Evolutionary conservation across 306 rosid genomes (phyloP).

Genomic region (Abrus precatorius): DNA sequence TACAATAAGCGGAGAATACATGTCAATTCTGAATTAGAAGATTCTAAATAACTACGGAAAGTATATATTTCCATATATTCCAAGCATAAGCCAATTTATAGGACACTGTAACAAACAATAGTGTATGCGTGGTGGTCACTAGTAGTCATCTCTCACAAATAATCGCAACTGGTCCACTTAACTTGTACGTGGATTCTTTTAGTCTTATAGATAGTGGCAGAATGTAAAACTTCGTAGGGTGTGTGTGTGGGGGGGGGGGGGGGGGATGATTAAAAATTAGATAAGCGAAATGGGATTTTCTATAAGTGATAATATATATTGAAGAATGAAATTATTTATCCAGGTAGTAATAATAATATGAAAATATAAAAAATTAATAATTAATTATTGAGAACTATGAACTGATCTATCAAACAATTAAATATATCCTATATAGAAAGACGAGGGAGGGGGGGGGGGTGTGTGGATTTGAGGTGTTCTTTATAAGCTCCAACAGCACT

Average conservation of each 20-base stretch:
- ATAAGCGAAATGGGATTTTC: not conserved
- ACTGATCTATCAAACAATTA: not conserved
- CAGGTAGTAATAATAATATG: not conserved
- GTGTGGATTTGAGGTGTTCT: too few relatives aligned
- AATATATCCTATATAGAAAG: not conserved
- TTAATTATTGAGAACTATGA: not conserved
- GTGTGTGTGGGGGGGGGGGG: too few relatives aligned
- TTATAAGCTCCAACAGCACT: too few relatives aligned
- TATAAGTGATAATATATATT: not conserved
- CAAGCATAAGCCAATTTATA: slow-evolving; percentile 3
- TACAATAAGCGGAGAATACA: slow-evolving; percentile 7
- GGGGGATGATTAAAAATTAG: too few relatives aligned
- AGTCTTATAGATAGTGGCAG: not conserved
- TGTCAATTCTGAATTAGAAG: slow-evolving; percentile 22
- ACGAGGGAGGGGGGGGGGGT: too few relatives aligned
- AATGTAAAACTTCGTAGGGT: not conserved
- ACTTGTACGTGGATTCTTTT: not conserved
- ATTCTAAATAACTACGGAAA: not conserved
- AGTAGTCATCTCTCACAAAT: slow-evolving; percentile 8
- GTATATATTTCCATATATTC: slow-evolving; percentile 31
- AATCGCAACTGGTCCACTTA: not conserved
- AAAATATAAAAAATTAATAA: not conserved
- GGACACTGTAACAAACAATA: not conserved
- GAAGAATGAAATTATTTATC: not conserved
- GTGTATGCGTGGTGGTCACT: slow-evolving; percentile 8